Conservation (phyloP, 805 yeast species). For the Candida awuae region DNA sequence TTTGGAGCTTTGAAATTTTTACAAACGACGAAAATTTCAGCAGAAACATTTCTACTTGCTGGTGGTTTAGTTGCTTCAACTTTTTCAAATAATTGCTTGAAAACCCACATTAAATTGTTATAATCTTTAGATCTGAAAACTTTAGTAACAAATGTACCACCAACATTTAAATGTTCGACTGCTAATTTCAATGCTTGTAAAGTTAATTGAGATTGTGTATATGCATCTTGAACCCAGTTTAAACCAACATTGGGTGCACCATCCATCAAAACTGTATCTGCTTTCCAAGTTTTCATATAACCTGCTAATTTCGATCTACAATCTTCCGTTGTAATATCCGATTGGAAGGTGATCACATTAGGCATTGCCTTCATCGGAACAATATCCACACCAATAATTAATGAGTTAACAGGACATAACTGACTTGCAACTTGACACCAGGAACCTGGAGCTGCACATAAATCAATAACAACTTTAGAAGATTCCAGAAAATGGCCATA, state of each 20-base stretch:
- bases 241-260: constrained; percentile 99
- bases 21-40: constrained; percentile 97
- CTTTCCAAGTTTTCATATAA: constrained; percentile 97
- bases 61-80: constrained; percentile 99
- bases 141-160: constrained; percentile 94
- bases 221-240: constrained; percentile 99
- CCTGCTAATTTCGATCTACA: constrained; percentile 93
- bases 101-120: constrained; percentile 95
- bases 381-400: constrained; percentile 97
- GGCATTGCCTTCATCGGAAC: constrained; percentile 97
- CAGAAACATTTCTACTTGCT: constrained; percentile 97
- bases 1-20: constrained; percentile 94
- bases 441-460: constrained; percentile 99
- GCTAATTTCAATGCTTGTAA: constrained; percentile 90
- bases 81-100: constrained; percentile 88
- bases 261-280: constrained; percentile 95
- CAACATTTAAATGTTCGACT: constrained; percentile 81
- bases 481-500: constrained; percentile 92
- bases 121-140: constrained; percentile 98
- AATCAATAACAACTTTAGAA: constrained; percentile 91
- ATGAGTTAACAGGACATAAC: constrained; percentile 83
- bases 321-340: constrained; percentile 97
- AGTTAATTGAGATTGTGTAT: constrained; percentile 93
- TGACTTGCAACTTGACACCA: constrained; percentile 99
- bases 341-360: constrained; percentile 86